Evolutionary conservation across 1,284 basidiomycete species (phyloP).

Genomic region (Sanghuangporus weigelae): DNA sequence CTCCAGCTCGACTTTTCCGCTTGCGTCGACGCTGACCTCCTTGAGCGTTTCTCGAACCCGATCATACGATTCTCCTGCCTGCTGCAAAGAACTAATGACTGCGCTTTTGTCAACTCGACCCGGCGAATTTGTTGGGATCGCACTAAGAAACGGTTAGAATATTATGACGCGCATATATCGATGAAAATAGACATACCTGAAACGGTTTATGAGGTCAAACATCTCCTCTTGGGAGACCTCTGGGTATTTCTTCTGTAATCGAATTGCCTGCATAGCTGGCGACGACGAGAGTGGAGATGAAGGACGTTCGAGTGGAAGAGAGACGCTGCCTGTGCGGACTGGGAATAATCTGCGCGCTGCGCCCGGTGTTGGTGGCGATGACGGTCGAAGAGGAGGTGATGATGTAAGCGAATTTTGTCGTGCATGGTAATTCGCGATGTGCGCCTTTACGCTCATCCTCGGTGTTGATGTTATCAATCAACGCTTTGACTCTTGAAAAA

Average conservation of each 20-base stretch:
- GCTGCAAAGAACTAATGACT: conserved; percentile 73
- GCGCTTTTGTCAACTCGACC: conserved; percentile 81
- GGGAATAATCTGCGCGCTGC: conserved; percentile 9
- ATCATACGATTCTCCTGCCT: conserved; percentile 87
- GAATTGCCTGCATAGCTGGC: conserved; percentile 73
- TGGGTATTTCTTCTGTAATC: conserved; percentile 91
- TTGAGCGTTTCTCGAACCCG: conserved; percentile 89
- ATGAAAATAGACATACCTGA: conserved; percentile 67
- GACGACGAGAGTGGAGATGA: conserved; percentile 16
- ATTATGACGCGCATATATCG: conserved; percentile 13
- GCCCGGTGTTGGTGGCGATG: conserved; percentile 1
- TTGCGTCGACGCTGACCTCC: conserved; percentile 89
- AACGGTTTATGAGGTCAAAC: conserved; percentile 86
- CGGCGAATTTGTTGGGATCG: conserved; percentile 79
- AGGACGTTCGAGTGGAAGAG: conserved; percentile 13
- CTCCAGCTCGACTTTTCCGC: conserved; percentile 94
- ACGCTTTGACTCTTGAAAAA: not conserved
- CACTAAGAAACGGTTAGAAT: conserved; percentile 37
- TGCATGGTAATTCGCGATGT: conserved; percentile 1
- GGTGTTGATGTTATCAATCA: not conserved
- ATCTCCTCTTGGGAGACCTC: conserved; percentile 90
- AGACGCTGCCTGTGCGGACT: conserved; percentile 10
- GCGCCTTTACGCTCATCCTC: conserved; percentile 12
- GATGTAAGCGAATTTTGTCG: not conserved
- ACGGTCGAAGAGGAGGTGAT: not conserved